Evolutionary conservation across 2,329 filamentous ascomycete genomes (phyloP), one percentile per base, ranked within the genome.

Genomic region (Xylariaceae sp.): DNA sequence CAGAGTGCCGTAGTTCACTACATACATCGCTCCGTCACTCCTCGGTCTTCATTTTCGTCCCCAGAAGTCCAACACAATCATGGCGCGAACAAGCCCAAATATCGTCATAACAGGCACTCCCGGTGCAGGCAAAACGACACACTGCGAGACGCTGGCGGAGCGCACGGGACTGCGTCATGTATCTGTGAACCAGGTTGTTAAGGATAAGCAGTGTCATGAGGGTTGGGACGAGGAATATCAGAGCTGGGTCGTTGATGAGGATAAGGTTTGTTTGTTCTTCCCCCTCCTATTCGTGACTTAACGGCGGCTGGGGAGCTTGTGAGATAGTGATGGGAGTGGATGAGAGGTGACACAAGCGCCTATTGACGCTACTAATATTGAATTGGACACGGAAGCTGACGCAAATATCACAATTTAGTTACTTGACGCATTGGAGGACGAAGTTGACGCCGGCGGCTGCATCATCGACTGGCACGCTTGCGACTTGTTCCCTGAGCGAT

Each of bases 401-500:
- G 11, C 42, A n/a, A 46, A 45, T 51, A 48, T 54, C 56, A 69
- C 17, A 19, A 14, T 44, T 33, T 62, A 91, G 86, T 75, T 99
- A 31, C 80, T 99, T 18, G 94, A 99, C 68, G 83, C 88, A 44
- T 87, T 99, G 51, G 94, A 97, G 73, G 82, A 89, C 51, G 87
- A 94, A 55, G 80, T 89, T 38, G 81, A 86, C 57, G 73, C 81
- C 17, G 93, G 93, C 51, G 94, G 94, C 17, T 89, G 84, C 70
- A 84, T 99, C 62, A 88, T 99, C 66, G 94, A 99, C 74, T 99
- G 94, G 93, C 94, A 99, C 73, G 93, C 92, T 2, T 97, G 93
- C 74, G 94, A 97, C 65, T 74, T 97, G 18, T 97, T 97, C 66
- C 94, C 94, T 2, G 86, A 88, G 68, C 88, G 88, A 66, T 95